A percentile compares a stretch with the other conserved stretches of the same genome.
Evolutionary conservation across 495 filamentous ascomycete genomes (phyloP).

Genomic region (Tuber microsphaerosporum): DNA sequence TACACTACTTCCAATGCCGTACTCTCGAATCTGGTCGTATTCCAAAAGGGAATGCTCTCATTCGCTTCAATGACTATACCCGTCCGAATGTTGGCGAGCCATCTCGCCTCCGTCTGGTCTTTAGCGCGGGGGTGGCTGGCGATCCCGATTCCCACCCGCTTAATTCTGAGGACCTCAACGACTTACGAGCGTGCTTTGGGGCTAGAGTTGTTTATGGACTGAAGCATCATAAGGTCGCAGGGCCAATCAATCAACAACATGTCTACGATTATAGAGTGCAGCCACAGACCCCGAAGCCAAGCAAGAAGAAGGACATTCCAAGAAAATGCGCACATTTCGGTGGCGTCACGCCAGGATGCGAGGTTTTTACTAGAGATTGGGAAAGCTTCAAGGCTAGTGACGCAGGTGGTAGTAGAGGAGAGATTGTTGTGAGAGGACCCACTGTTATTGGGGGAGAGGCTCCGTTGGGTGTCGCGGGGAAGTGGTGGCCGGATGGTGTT

Average conservation of each 20-base stretch:
- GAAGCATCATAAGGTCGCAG: conserved; percentile 71
- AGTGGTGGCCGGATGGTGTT: conserved; percentile 39
- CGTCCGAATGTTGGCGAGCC: conserved; percentile 59
- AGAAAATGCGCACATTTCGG: conserved; percentile 68
- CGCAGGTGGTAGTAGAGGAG: conserved; percentile 42
- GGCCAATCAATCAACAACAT: conserved; percentile 74
- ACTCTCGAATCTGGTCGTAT: conserved; percentile 65
- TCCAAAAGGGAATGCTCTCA: conserved; percentile 58
- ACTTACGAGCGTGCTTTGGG: conserved; percentile 71
- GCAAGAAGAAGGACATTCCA: conserved; percentile 35
- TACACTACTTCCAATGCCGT: conserved; percentile 63
- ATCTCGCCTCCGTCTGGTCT: conserved; percentile 68
- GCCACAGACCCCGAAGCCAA: conserved; percentile 32
- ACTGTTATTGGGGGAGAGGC: conserved; percentile 60
- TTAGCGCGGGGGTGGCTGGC: conserved; percentile 56
- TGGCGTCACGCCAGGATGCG: conserved; percentile 67
- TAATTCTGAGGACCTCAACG: conserved; percentile 61
- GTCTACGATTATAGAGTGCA: conserved; percentile 77
- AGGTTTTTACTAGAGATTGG: conserved; percentile 63
- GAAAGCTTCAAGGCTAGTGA: conserved; percentile 55
- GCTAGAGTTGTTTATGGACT: conserved; percentile 80
- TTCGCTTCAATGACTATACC: conserved; percentile 55
- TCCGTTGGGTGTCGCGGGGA: conserved; percentile 53
- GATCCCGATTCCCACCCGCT: conserved; percentile 49
- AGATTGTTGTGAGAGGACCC: conserved; percentile 61